These are phyloP conservation scores for Butyriboletus loyo DNA, from an alignment of 768 basidiomycete species.

Conservation along the genomic window DNA sequence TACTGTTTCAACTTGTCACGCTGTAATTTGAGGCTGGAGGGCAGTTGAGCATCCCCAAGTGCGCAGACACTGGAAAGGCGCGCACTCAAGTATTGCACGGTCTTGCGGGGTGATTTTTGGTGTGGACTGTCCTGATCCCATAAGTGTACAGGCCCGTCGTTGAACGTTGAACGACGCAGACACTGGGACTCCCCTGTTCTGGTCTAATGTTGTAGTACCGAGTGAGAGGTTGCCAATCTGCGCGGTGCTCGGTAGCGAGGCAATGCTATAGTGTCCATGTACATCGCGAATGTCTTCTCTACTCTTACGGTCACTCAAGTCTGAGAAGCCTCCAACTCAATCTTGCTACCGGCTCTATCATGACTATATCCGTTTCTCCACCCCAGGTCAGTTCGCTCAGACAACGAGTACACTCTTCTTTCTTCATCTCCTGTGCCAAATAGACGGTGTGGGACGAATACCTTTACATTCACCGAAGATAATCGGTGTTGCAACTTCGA, in stretches of 20 bases:
- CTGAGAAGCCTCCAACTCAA: constrained; percentile 14
- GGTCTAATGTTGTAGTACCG: too few relatives aligned
- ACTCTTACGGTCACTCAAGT: constrained; percentile 22
- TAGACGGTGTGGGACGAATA: constrained; percentile 64
- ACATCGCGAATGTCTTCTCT: constrained; percentile 29
- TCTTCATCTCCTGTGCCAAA: constrained; percentile 8
- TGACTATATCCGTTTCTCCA: constrained; percentile 61
- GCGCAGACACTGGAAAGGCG: constrained; percentile 21
- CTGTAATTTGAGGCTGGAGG: constrained; percentile 84
- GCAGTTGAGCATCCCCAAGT: constrained; percentile 18
- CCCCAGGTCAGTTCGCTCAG: constrained; percentile 40
- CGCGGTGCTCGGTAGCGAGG: constrained; percentile 16
- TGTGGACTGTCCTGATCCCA: constrained; percentile 70
- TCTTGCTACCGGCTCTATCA: constrained; percentile 45
- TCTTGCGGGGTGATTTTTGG: constrained; percentile 94
- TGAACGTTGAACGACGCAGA: neutral
- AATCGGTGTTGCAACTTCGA: constrained; percentile 70
- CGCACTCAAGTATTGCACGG: constrained; percentile 92
- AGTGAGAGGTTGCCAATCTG: neutral
- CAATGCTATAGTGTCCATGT: constrained; percentile 30
- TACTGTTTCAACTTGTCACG: constrained; percentile 95
- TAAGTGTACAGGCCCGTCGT: constrained; percentile 24
- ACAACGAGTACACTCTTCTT: neutral
- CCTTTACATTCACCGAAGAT: constrained; percentile 75
- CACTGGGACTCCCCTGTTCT: neutral